Conservation (phyloP, 1,284 basidiomycete genomes). For the Sphagnurus paluster region DNA sequence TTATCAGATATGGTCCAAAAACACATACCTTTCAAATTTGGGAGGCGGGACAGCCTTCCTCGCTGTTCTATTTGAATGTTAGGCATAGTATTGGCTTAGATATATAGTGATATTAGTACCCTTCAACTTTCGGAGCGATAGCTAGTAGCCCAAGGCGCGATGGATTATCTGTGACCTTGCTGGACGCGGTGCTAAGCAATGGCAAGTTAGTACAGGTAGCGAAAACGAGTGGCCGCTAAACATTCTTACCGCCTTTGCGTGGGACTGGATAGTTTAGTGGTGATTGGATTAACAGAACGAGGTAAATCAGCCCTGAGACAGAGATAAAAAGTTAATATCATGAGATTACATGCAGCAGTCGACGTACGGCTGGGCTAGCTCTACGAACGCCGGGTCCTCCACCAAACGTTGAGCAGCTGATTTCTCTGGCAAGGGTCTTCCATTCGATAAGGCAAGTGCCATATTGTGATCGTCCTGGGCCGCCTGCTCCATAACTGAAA, state of each 20-base stretch:
- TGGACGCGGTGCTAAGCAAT: too few relatives aligned
- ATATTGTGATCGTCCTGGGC: conserved; percentile 32
- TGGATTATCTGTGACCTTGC: too few relatives aligned
- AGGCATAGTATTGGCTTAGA: too few relatives aligned
- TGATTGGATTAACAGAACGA: too few relatives aligned
- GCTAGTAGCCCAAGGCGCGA: too few relatives aligned
- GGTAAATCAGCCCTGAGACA: too few relatives aligned
- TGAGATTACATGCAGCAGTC: too few relatives aligned
- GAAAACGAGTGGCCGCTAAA: too few relatives aligned
- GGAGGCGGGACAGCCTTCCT: not conserved
- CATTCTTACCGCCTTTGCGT: not conserved
- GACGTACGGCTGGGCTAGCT: conserved; percentile 16
- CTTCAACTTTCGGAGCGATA: too few relatives aligned
- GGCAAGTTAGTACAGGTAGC: too few relatives aligned
- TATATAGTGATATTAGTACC: too few relatives aligned
- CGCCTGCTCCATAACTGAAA: conserved; percentile 27
- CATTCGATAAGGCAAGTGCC: conserved; percentile 27
- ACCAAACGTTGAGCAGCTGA: conserved; percentile 27
- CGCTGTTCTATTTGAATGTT: not conserved
- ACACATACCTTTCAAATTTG: conserved; percentile 3
- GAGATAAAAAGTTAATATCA: not conserved
- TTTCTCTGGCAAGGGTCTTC: conserved; percentile 23
- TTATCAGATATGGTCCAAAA: too few relatives aligned
- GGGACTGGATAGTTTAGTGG: not conserved
- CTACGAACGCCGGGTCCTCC: conserved; percentile 24